These are phyloP conservation scores for Exophiala aquamarina DNA, from an alignment of 2,329 filamentous ascomycete genomes.

Conservation along the genomic window DNA sequence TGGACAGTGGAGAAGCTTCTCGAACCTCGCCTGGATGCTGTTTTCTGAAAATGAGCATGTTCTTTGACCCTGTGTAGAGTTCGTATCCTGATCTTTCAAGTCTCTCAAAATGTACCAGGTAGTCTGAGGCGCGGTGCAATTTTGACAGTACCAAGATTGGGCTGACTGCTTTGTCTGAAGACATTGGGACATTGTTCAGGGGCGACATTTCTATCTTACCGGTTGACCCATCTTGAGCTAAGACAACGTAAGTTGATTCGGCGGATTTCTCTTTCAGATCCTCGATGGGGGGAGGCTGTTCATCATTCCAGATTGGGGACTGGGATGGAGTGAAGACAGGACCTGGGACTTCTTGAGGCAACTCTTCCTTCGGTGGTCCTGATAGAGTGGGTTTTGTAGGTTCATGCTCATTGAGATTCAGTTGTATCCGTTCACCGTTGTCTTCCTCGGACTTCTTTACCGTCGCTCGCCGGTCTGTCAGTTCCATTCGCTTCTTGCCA, in stretches of 20 bases:
- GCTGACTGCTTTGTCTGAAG: slow-evolving; percentile 12
- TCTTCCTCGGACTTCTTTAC: neutral
- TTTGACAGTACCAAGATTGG: slow-evolving; percentile 38
- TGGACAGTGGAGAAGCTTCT: neutral
- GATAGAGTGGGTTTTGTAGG: too few species aligned
- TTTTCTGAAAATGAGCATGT: slow-evolving; percentile 30
- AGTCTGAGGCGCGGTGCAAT: slow-evolving; percentile 42
- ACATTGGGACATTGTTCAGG: slow-evolving; percentile 12
- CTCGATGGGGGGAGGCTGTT: slow-evolving; percentile 21
- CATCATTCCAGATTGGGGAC: slow-evolving; percentile 22
- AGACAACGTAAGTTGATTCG: slow-evolving; percentile 20
- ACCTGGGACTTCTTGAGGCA: slow-evolving; percentile 12
- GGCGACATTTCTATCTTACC: slow-evolving; percentile 22
- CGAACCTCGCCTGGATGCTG: neutral
- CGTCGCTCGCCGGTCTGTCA: slow-evolving; percentile 2
- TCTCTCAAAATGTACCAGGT: slow-evolving; percentile 39
- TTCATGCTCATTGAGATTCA: neutral
- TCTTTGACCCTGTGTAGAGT: slow-evolving; percentile 41
- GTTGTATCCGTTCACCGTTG: neutral
- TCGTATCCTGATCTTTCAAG: slow-evolving; percentile 43
- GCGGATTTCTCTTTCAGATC: slow-evolving; percentile 7
- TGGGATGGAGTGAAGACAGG: slow-evolving; percentile 16
- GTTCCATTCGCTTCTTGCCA: slow-evolving; percentile 17
- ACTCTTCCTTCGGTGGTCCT: neutral
- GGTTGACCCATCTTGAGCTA: slow-evolving; percentile 25